phyloP scores from a whole-genome alignment of 495 filamentous ascomycete species.

The Talaromyces stipitatus region DNA sequence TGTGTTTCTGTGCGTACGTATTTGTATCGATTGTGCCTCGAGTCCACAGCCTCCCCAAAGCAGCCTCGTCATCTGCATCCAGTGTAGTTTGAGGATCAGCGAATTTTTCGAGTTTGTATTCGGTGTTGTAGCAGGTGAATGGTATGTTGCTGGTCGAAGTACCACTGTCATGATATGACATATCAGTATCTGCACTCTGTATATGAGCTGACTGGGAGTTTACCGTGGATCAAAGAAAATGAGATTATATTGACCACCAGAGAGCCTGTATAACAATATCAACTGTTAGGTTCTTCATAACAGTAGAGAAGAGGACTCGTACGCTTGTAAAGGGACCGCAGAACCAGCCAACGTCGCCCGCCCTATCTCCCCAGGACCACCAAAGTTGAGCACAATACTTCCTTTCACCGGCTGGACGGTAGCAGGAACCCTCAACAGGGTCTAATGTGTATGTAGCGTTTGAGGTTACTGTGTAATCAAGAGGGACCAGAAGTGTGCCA shows the following conservation, averaged over 20 bases:
- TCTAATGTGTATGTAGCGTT: conserved; percentile 24
- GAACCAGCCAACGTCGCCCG: conserved; percentile 14
- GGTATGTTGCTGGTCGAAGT: conserved; percentile 25
- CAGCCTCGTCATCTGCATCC: conserved; percentile 10
- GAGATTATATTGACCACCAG: conserved; percentile 30
- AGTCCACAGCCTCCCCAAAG: conserved; percentile 16
- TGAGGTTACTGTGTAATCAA: conserved; percentile 31
- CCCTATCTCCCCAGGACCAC: conserved; percentile 27
- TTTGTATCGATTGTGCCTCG: conserved; percentile 6
- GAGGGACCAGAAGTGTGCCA: conserved; percentile 28
- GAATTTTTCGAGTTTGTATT: not conserved
- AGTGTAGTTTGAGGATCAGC: not conserved
- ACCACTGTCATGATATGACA: conserved; percentile 16
- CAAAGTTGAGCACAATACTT: conserved; percentile 39
- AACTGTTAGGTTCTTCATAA: not conserved
- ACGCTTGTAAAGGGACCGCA: conserved; percentile 12
- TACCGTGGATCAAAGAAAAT: conserved; percentile 34
- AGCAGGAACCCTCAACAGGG: conserved; percentile 25
- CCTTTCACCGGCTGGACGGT: conserved; percentile 22
- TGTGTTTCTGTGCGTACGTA: conserved; percentile 8
- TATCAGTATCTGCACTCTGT: not conserved
- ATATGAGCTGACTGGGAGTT: not conserved
- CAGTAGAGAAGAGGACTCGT: not conserved
- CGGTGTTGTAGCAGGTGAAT: conserved; percentile 24
- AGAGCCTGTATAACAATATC: conserved; percentile 1